Evolutionary conservation across 139 green algal species (phyloP).

Genomic region (Pleodorina starrii): DNA sequence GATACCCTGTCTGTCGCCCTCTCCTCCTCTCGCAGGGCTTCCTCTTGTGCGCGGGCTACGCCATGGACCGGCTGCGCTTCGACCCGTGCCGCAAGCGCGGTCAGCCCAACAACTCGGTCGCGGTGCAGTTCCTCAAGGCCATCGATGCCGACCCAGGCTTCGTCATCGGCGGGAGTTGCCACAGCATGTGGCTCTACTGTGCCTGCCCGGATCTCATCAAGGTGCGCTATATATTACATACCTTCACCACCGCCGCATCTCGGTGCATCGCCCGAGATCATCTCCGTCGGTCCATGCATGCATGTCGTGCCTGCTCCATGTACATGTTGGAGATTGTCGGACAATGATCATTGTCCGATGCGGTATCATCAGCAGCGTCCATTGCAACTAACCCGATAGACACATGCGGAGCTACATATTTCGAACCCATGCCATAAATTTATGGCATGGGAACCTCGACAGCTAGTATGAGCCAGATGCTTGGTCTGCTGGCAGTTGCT

Average conservation of each 20-base stretch:
- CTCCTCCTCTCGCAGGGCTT: neutral
- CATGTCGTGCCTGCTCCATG: no score
- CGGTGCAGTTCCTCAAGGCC: neutral
- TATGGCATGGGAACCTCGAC: no score
- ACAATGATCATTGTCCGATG: no score
- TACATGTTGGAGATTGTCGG: no score
- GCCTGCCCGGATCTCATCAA: neutral
- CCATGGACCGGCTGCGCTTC: neutral
- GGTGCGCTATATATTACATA: neutral
- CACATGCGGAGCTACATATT: no score
- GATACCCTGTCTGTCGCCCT: no score
- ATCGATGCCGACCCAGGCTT: neutral
- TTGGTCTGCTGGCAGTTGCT: no score
- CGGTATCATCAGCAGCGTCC: no score
- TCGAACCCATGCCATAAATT: no score
- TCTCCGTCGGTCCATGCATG: neutral
- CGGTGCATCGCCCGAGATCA: no score
- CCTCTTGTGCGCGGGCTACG: neutral
- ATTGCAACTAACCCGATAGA: no score
- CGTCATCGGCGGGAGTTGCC: neutral
- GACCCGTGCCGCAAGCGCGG: neutral
- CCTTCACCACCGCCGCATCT: neutral
- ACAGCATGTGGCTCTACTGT: neutral
- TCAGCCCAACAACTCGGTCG: neutral
- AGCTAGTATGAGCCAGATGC: no score